Evolutionary conservation across 2,329 filamentous ascomycete species (phyloP).

Genomic region (Exophiala dermatitidis): DNA sequence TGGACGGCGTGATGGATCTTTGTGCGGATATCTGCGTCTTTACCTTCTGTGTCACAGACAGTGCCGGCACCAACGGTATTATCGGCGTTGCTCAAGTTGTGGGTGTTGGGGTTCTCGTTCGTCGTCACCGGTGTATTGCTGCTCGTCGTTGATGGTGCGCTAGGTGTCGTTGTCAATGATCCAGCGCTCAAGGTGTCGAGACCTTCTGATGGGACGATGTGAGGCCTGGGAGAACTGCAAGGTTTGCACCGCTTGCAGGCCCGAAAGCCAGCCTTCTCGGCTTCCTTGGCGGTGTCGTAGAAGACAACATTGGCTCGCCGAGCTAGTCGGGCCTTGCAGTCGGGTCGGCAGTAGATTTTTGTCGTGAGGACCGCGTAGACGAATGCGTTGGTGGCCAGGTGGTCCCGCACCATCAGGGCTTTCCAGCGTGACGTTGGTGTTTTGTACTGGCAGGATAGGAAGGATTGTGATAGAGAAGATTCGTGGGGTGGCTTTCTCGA

Average conservation of each 20-base stretch:
- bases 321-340: conserved; percentile 51
- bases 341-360: conserved; percentile 51
- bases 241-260: conserved; percentile 52
- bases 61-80: not conserved
- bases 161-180: too few relatives aligned
- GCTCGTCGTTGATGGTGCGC: too few relatives aligned
- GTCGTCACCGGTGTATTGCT: too few relatives aligned
- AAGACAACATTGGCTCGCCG: conserved; percentile 51
- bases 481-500: not conserved
- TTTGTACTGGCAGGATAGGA: not conserved
- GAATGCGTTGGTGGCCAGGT: conserved; percentile 41
- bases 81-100: not conserved
- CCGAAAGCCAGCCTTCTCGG: conserved; percentile 46
- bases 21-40: conserved; percentile 1
- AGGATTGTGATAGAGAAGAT: not conserved
- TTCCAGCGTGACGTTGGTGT: conserved; percentile 32
- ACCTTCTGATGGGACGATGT: too few relatives aligned
- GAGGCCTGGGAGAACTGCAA: conserved; percentile 6
- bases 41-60: not conserved
- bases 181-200: too few relatives aligned
- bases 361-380: conserved; percentile 53
- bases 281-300: conserved; percentile 43
- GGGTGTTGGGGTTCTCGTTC: too few relatives aligned
- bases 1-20: conserved; percentile 7
- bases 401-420: conserved; percentile 42